These are phyloP conservation scores for Zygotorulaspora sp. DNA, from an alignment of 805 yeast species.

Conservation along the genomic window DNA sequence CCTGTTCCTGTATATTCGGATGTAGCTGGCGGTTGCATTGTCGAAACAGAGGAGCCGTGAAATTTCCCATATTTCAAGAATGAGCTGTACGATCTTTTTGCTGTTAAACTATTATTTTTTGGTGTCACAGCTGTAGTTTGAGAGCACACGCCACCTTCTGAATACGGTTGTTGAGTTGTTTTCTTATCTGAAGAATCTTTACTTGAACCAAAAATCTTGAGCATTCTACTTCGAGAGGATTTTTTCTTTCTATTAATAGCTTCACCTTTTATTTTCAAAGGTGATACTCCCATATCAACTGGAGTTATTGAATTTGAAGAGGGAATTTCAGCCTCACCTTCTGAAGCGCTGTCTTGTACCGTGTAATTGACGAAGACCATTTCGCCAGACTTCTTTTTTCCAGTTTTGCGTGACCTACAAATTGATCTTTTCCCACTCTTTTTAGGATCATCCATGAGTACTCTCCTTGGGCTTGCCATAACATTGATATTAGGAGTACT, in stretches of 20 bases:
- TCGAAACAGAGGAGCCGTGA: conserved; percentile 7
- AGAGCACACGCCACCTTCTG: not conserved
- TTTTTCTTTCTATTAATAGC: conserved; percentile 21
- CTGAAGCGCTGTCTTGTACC: conserved; percentile 28
- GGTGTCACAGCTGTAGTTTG: not conserved
- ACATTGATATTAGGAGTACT: conserved; percentile 23
- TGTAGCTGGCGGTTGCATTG: conserved; percentile 4
- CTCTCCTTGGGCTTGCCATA: conserved; percentile 30
- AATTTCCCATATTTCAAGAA: conserved; percentile 22
- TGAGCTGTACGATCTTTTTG: conserved; percentile 24
- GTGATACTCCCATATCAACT: conserved; percentile 6
- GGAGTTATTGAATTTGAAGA: conserved; percentile 1
- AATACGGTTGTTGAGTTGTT: not conserved
- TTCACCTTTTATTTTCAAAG: conserved; percentile 6
- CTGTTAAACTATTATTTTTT: conserved; percentile 2
- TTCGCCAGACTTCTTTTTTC: conserved; percentile 21
- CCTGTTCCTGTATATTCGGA: not conserved
- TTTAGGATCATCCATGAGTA: conserved; percentile 25
- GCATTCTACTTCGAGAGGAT: conserved; percentile 29
- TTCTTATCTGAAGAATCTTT: conserved; percentile 6
- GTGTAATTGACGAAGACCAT: conserved; percentile 36
- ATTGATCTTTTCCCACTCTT: conserved; percentile 16
- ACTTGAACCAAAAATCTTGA: conserved; percentile 30
- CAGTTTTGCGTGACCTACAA: conserved; percentile 15
- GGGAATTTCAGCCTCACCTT: conserved; percentile 2